Evolutionary conservation across 1,284 basidiomycete genomes (phyloP).

Genomic region (Sanghuangporus weigelae): DNA sequence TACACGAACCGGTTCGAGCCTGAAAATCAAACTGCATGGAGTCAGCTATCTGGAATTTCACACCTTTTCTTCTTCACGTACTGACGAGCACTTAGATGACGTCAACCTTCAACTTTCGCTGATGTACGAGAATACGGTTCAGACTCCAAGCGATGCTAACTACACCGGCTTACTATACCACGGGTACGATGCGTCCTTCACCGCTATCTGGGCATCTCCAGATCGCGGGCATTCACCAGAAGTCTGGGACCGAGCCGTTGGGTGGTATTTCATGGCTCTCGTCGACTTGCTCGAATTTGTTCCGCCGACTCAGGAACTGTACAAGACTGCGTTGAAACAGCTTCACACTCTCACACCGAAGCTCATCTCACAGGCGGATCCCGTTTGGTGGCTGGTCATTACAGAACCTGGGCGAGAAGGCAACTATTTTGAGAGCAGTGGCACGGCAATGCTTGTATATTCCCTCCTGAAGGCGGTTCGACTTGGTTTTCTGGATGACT

Average conservation of each 20-base stretch:
- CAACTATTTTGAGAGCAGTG: conserved; percentile 49
- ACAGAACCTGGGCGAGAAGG: conserved; percentile 39
- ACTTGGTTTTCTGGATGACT: conserved; percentile 35
- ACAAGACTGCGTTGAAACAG: conserved; percentile 27
- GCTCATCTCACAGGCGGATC: conserved; percentile 36
- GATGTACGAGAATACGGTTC: conserved; percentile 40
- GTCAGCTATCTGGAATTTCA: neutral
- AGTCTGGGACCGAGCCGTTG: conserved; percentile 44
- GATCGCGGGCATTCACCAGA: conserved; percentile 44
- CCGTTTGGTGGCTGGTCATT: conserved; percentile 46
- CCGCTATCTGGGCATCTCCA: conserved; percentile 38
- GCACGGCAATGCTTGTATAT: conserved; percentile 43
- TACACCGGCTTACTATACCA: conserved; percentile 40
- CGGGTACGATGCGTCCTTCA: conserved; percentile 42
- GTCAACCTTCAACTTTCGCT: conserved; percentile 39
- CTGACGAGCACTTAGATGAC: conserved; percentile 28
- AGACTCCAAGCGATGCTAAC: conserved; percentile 22
- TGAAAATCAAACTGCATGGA: conserved; percentile 17
- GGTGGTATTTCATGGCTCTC: conserved; percentile 48
- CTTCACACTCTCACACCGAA: conserved; percentile 33
- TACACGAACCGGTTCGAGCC: conserved; percentile 16
- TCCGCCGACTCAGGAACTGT: conserved; percentile 26
- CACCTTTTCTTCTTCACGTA: neutral
- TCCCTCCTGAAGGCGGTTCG: conserved; percentile 40
- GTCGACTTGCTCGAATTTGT: conserved; percentile 32